These are phyloP conservation scores for Albophoma yamanashiensis DNA, from an alignment of 2,329 filamentous ascomycete genomes.

Conservation along the genomic window DNA sequence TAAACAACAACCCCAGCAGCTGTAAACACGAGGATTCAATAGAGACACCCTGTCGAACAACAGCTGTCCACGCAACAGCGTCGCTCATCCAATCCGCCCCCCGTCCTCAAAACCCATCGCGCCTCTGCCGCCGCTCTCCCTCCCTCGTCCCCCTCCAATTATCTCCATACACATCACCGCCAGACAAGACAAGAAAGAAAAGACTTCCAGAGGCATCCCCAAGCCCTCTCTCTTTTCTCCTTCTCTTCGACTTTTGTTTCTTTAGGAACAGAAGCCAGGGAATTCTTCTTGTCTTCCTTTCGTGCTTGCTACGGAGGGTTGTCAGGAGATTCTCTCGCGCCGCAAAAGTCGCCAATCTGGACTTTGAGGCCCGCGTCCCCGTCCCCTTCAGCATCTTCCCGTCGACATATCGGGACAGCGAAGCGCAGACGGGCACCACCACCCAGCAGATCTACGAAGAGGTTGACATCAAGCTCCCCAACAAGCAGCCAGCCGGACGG, in stretches of 20 bases:
- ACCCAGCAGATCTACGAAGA: constrained; percentile 69
- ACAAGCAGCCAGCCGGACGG: constrained; percentile 82
- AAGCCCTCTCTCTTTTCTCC: constrained; percentile 20
- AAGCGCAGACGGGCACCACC: constrained; percentile 27
- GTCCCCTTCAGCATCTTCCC: constrained; percentile 99
- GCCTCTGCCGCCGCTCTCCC: constrained; percentile 18
- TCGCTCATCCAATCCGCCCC: constrained; percentile 17
- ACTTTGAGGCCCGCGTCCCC: constrained; percentile 99
- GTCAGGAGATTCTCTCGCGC: constrained; percentile 59
- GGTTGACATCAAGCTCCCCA: constrained; percentile 67
- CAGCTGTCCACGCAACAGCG: constrained; percentile 3
- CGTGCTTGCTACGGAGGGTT: constrained; percentile 47
- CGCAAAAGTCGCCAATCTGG: constrained; percentile 88
- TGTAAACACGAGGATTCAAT: constrained; percentile 12
- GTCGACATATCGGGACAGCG: constrained; percentile 74
- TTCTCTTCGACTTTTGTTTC: constrained; percentile 40
- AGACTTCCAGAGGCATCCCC: constrained; percentile 22
- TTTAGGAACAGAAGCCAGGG: constrained; percentile 52
- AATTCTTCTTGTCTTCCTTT: constrained; percentile 61
- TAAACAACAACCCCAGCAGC: constrained; percentile 14
- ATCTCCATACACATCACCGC: constrained; percentile 23
- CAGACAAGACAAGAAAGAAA: constrained; percentile 20
- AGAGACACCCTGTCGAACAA: constrained; percentile 13
- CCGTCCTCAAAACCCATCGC: constrained; percentile 28
- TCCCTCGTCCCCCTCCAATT: constrained; percentile 23